Conservation (phyloP, 2,329 filamentous ascomycete species). For the Phoma herbarum region DNA sequence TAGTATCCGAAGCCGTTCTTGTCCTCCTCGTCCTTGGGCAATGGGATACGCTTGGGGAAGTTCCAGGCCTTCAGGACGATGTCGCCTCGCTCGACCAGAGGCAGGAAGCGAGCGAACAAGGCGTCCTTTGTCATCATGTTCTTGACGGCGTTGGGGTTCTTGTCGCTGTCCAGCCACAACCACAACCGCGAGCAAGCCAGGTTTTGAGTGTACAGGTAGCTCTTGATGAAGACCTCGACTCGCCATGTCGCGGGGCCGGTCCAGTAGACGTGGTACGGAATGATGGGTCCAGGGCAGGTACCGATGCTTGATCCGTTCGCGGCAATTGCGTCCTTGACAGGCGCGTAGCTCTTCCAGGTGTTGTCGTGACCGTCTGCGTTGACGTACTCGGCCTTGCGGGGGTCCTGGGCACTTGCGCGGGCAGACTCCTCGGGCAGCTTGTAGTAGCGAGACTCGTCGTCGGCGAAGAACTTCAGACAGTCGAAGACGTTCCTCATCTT, state of each 20-base stretch:
- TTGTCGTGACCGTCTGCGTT: conserved; percentile 55
- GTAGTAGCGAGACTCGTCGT: conserved; percentile 61
- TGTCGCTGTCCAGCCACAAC: conserved; percentile 64
- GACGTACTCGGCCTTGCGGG: conserved; percentile 54
- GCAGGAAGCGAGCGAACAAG: conserved; percentile 62
- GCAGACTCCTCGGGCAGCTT: conserved; percentile 53
- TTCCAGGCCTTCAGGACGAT: conserved; percentile 63
- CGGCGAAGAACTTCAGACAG: conserved; percentile 61
- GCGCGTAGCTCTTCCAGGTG: conserved; percentile 49
- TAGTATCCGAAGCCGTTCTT: conserved; percentile 61
- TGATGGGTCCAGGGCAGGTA: conserved; percentile 64
- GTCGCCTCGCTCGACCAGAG: conserved; percentile 63
- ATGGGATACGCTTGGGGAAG: conserved; percentile 62
- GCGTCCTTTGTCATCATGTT: conserved; percentile 62
- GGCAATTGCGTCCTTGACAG: conserved; percentile 46
- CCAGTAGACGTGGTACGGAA: conserved; percentile 66
- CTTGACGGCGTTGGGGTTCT: conserved; percentile 59
- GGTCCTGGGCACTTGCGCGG: conserved; percentile 55
- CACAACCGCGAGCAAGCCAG: conserved; percentile 63
- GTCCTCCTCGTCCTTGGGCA: conserved; percentile 59
- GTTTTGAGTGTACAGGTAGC: conserved; percentile 66
- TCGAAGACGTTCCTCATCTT: conserved; percentile 64
- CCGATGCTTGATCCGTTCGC: conserved; percentile 55
- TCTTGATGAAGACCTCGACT: conserved; percentile 65
- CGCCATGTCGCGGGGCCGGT: conserved; percentile 66